Base-by-base conservation (phyloP, 148 eudicot genomes). In the Cornus suecica region DNA sequence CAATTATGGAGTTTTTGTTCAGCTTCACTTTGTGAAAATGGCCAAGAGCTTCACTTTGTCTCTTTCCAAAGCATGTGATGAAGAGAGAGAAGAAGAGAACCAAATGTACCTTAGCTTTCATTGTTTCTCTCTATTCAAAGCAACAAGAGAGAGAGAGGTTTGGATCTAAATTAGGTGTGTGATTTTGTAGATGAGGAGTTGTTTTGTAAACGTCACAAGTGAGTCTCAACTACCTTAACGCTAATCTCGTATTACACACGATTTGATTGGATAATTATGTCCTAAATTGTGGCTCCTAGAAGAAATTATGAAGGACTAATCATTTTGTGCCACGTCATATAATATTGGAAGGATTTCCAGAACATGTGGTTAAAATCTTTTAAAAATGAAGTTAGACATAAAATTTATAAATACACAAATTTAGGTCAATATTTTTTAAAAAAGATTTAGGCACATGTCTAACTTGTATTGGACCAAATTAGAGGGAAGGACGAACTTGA, bases 21-120 rank as follows among this genome's bases (percentile, higher is more conserved):
- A 74, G 11, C 69, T 83, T 83, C 9, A 24, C 76, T 37, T 32
- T 70, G 78, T 73, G 70, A 11, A 83, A n/a, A 31, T 37, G 41
- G 64, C 28, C 27, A 51, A 77, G 84, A 61, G 75, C 71, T 62
- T 64, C 56, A 58, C 22, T 69, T 28, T 81, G 84, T 15, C 29
- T 81, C 10, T 69, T 77, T 14, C 48, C 73, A 9, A 11, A 37
- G 64, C 26, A 3, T 69, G 71, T 32, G 42, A 48, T 63, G 48
- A 62, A 70, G 42, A 16, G 45, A 24, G 14, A 70, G 41, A 16
- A 8, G 37, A 58, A 22, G 24, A 58, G 62, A 58, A n/a, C 5
- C 62, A 58, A 22, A 58, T 58, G 62, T 6, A 58, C 1, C 25
- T 58, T 58, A 6, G 18, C 24, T 10, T 7, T 22, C 62, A 18